Conservation (phyloP, 1,139 yeast species). For the Yamadazyma dushanensis region DNA sequence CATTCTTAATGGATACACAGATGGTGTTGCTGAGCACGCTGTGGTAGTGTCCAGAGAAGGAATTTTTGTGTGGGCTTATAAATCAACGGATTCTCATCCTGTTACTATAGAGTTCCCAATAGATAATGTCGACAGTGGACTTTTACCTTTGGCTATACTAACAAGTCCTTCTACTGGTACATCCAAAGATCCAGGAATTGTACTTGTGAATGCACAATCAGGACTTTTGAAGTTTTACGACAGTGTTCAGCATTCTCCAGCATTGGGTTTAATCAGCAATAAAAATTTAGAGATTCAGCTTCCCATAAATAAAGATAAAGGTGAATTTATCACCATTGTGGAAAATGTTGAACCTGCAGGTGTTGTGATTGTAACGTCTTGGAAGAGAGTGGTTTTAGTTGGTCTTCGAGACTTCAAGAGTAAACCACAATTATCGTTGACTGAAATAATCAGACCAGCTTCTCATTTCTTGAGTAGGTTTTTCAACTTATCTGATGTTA, state of each 20-base stretch:
- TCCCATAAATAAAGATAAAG: conserved; percentile 36
- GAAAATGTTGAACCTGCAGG: conserved; percentile 78
- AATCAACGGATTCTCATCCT: conserved; percentile 60
- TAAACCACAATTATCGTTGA: conserved; percentile 47
- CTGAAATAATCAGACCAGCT: conserved; percentile 34
- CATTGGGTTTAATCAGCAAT: conserved; percentile 59
- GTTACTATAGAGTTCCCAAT: conserved; percentile 52
- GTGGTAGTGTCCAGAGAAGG: conserved; percentile 51
- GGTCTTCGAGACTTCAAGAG: conserved; percentile 71
- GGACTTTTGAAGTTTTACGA: conserved; percentile 67
- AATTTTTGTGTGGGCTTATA: conserved; percentile 70
- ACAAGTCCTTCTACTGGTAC: conserved; percentile 66
- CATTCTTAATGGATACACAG: conserved; percentile 51
- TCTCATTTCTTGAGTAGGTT: conserved; percentile 28
- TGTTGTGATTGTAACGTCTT: conserved; percentile 66
- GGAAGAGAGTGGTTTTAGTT: conserved; percentile 64
- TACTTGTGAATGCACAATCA: conserved; percentile 53
- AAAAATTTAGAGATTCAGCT: conserved; percentile 37
- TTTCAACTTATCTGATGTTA: conserved; percentile 16
- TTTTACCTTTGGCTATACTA: conserved; percentile 57
- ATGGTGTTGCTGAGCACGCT: conserved; percentile 54
- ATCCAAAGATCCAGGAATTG: conserved; percentile 65
- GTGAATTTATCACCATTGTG: conserved; percentile 58
- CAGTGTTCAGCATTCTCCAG: conserved; percentile 66
- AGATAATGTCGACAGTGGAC: conserved; percentile 10